Percentiles rank a stretch among this genome's conserved stretches.
phyloP scores from a whole-genome alignment of 805 yeast species.

The Metschnikowia drakensbergensis region DNA sequence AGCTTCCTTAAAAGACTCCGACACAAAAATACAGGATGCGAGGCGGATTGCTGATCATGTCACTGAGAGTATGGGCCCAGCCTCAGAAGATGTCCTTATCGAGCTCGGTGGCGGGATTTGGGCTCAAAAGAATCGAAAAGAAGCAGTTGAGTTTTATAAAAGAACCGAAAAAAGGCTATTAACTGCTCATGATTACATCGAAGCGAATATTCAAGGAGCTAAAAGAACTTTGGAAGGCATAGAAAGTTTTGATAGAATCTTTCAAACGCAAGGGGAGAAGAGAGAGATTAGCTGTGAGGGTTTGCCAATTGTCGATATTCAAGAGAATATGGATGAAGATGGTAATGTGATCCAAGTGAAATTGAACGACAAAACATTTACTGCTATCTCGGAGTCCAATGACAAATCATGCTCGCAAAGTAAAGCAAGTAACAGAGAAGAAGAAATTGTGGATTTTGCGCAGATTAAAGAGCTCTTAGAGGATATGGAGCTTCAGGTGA shows the following conservation, averaged over 20 bases:
- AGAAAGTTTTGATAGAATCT: background rate
- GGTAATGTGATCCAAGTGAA: conserved; percentile 53
- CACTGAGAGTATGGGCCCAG: background rate
- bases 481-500: conserved; percentile 30
- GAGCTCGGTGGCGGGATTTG: conserved; percentile 10
- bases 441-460: conserved; percentile 7
- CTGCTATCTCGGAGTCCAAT: background rate
- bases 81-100: conserved; percentile 2
- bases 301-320: conserved; percentile 73
- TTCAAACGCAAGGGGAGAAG: conserved; percentile 2
- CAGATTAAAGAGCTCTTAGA: conserved; percentile 29
- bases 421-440: background rate
- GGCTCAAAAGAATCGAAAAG: conserved; percentile 8
- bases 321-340: conserved; percentile 77
- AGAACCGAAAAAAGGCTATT: conserved; percentile 27
- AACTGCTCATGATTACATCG: conserved; percentile 40
- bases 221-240: background rate
- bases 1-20: background rate
- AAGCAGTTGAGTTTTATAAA: conserved; percentile 27
- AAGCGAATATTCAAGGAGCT: conserved; percentile 26
- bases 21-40: background rate
- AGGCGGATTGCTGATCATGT: background rate
- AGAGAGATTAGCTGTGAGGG: conserved; percentile 24
- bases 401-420: background rate
- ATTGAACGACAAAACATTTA: conserved; percentile 20